A percentile compares a stretch with the other conserved stretches of the same genome.
phyloP scores from a whole-genome alignment of 2,329 filamentous ascomycete genomes.

The Botrytis tulipae region DNA sequence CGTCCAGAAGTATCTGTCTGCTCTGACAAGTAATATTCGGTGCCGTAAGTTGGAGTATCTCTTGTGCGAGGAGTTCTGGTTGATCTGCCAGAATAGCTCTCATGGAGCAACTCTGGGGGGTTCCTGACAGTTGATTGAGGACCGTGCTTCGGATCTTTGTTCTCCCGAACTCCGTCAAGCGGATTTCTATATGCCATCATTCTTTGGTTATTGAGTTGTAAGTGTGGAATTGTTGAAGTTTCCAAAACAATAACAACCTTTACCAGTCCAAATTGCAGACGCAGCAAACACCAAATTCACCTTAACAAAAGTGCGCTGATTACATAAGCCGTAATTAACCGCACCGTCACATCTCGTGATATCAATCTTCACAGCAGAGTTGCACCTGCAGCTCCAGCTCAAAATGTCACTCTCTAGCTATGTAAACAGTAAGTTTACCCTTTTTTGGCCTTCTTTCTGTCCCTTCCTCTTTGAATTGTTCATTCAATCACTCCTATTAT shows the following conservation, averaged over 20 bases:
- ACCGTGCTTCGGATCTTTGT: background rate
- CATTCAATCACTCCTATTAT: background rate
- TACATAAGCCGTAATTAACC: background rate
- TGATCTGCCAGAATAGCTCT: background rate
- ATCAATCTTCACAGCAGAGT: constrained; percentile 31
- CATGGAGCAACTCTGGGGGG: background rate
- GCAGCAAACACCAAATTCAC: background rate
- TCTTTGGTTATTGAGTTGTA: background rate
- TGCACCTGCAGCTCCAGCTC: constrained; percentile 24
- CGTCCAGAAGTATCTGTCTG: background rate
- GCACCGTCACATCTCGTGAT: background rate
- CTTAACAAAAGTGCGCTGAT: background rate
- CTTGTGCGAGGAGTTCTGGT: background rate
- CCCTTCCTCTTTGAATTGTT: background rate
- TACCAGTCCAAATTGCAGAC: background rate
- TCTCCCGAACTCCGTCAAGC: background rate
- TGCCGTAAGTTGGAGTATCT: background rate
- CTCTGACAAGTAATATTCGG: background rate
- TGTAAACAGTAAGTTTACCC: constrained; percentile 50
- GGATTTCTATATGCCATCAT: background rate
- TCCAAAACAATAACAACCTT: background rate
- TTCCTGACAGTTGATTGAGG: background rate
- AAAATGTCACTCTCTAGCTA: constrained; percentile 53
- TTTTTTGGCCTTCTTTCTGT: background rate
- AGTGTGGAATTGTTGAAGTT: background rate